Percentiles rank a stretch among this genome's conserved stretches.
These are phyloP conservation scores for Thelonectria olida DNA, from an alignment of 2,329 filamentous ascomycete species.

Conservation along the genomic window DNA sequence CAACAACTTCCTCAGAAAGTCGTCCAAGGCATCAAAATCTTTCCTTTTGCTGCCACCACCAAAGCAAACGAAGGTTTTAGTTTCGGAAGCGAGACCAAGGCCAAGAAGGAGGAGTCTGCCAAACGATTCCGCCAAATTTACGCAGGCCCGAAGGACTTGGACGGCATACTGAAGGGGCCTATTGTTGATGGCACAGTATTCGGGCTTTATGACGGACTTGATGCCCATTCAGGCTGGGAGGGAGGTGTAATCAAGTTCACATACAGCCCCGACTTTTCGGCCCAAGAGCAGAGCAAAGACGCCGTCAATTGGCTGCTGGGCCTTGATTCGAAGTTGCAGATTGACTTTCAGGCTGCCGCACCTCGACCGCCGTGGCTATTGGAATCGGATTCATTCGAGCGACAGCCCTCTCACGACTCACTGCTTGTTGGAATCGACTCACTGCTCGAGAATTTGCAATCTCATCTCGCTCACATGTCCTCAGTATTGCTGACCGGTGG, in stretches of 20 bases:
- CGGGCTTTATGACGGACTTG: constrained; percentile 63
- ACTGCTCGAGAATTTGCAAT: constrained; percentile 75
- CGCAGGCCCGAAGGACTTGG: constrained; percentile 60
- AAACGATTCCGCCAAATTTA: constrained; percentile 79
- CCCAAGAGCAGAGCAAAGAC: constrained; percentile 57
- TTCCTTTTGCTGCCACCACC: constrained; percentile 74
- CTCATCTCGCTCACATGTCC: constrained; percentile 83
- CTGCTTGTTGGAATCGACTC: constrained; percentile 85
- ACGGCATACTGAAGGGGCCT: constrained; percentile 80
- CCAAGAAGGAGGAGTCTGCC: constrained; percentile 80
- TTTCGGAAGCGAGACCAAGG: constrained; percentile 88
- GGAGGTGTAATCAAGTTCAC: constrained; percentile 87
- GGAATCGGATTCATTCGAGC: constrained; percentile 57
- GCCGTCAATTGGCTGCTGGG: constrained; percentile 77
- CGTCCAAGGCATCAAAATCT: constrained; percentile 76
- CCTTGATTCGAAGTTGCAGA: constrained; percentile 74
- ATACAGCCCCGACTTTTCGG: constrained; percentile 43
- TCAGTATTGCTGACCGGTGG: constrained; percentile 91
- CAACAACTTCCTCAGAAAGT: constrained; percentile 73
- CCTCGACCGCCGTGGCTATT: constrained; percentile 68
- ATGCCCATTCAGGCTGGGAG: constrained; percentile 72
- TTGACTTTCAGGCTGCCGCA: constrained; percentile 82
- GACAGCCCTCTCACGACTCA: constrained; percentile 65
- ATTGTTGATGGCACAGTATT: constrained; percentile 90
- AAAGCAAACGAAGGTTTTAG: constrained; percentile 74